These are phyloP conservation scores for Coelastrella sp. DNA, from an alignment of 139 green algal genomes.

Conservation along the genomic window DNA sequence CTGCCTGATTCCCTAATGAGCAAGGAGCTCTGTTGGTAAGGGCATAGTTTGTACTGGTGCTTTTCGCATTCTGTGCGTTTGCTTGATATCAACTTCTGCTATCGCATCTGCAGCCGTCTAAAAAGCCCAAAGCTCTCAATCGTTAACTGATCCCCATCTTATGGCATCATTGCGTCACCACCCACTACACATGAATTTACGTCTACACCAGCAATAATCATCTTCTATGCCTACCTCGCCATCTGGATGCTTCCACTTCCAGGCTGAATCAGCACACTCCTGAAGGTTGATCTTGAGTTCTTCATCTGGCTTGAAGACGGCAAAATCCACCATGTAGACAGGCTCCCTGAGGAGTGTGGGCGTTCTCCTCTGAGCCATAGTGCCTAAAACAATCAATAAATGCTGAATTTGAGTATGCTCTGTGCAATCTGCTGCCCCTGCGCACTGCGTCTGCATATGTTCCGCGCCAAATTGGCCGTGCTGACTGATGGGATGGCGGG, in stretches of 20 bases:
- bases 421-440: not conserved
- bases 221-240: not conserved
- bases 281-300: slow-evolving; percentile 35
- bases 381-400: not conserved
- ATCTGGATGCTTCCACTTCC: not conserved
- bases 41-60: too few species aligned
- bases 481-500: too few species aligned
- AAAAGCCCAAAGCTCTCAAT: too few species aligned
- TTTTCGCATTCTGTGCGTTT: too few species aligned
- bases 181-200: not conserved
- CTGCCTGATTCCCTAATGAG: too few species aligned
- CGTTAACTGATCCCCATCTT: not conserved
- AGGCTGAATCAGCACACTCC: not conserved
- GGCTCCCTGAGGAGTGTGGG: slow-evolving; percentile 4
- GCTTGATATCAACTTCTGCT: too few species aligned
- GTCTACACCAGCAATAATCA: not conserved
- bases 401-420: not conserved
- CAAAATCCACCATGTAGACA: slow-evolving; percentile 43
- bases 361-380: not conserved
- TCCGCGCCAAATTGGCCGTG: too few species aligned
- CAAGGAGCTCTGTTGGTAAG: too few species aligned
- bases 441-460: too few species aligned
- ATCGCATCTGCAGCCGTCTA: too few species aligned
- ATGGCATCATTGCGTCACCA: not conserved
- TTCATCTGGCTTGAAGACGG: slow-evolving; percentile 35